Conservation (phyloP, 331 rosid species). For the Cydonia oblonga region DNA sequence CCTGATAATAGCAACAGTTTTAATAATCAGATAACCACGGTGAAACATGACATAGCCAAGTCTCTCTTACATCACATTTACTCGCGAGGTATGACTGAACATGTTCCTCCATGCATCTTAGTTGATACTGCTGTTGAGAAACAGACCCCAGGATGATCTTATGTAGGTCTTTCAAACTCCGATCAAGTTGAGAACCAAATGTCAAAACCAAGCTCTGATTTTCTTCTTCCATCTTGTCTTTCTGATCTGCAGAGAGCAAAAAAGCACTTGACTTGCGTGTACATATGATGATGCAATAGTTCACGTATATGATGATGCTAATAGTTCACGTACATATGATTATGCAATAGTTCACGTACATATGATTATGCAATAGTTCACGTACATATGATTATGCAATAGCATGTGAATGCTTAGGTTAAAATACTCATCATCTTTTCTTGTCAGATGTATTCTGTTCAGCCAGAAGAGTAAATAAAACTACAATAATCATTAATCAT, state of each 20-base stretch:
- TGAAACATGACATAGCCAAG: neutral
- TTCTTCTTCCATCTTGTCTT: slow-evolving; percentile 60
- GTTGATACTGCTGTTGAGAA: slow-evolving; percentile 63
- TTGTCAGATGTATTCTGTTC: neutral
- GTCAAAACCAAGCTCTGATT: slow-evolving; percentile 47
- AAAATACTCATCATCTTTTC: neutral
- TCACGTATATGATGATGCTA: neutral
- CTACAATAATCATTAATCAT: neutral
- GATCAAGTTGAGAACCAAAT: slow-evolving; percentile 65
- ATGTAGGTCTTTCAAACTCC: slow-evolving; percentile 55
- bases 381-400: too few relatives aligned
- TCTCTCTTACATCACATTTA: slow-evolving; percentile 67
- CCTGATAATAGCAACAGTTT: slow-evolving; percentile 29
- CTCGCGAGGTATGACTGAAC: slow-evolving; percentile 41
- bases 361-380: too few relatives aligned
- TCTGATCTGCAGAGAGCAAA: slow-evolving; percentile 38
- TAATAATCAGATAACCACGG: slow-evolving; percentile 7
- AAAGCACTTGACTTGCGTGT: neutral
- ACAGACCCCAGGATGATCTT: slow-evolving; percentile 52
- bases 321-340: too few relatives aligned
- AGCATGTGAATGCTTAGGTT: neutral
- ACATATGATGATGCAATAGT: neutral
- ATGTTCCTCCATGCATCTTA: slow-evolving; percentile 71
- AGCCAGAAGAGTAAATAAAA: neutral
- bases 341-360: neutral